Conservation (phyloP, 179 eudicot species). For the Heliamphora ciliata region DNA sequence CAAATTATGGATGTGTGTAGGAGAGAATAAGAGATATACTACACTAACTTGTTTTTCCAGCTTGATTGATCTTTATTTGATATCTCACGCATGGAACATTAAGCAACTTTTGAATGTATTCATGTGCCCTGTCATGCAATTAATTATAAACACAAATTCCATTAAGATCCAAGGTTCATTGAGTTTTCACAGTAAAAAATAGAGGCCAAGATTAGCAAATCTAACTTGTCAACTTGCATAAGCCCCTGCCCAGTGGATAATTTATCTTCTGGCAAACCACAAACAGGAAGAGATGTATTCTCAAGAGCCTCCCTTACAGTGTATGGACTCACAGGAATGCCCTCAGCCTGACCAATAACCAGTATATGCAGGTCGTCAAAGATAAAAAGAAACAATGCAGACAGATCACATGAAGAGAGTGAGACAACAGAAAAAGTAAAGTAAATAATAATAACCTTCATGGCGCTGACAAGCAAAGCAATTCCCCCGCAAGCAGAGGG, state of each 20-base stretch:
- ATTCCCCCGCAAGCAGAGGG: slow-evolving; percentile 97
- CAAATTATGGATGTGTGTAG: not conserved
- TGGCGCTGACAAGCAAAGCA: slow-evolving; percentile 84
- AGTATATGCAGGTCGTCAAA: not conserved
- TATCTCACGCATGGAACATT: slow-evolving; percentile 63
- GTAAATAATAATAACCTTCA: slow-evolving; percentile 61
- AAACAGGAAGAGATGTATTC: slow-evolving; percentile 67
- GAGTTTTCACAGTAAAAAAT: slow-evolving; percentile 2
- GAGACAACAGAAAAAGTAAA: slow-evolving; percentile 8
- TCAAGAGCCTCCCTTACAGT: slow-evolving; percentile 86
- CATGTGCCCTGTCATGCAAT: slow-evolving; percentile 61
- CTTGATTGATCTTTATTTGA: slow-evolving; percentile 61
- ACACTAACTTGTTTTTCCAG: slow-evolving; percentile 66
- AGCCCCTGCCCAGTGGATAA: slow-evolving; percentile 89
- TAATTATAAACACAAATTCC: not conserved
- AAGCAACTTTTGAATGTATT: slow-evolving; percentile 55
- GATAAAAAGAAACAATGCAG: not conserved
- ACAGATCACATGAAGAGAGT: not conserved
- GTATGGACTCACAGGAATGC: slow-evolving; percentile 82
- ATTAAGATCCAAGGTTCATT: slow-evolving; percentile 5
- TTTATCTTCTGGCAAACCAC: slow-evolving; percentile 78
- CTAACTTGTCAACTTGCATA: slow-evolving; percentile 96
- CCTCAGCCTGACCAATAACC: slow-evolving; percentile 60
- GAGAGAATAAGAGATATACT: not conserved
- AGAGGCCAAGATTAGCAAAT: slow-evolving; percentile 18